phyloP scores from a whole-genome alignment of 2,329 filamentous ascomycete species.

The Colletotrichum filicis region DNA sequence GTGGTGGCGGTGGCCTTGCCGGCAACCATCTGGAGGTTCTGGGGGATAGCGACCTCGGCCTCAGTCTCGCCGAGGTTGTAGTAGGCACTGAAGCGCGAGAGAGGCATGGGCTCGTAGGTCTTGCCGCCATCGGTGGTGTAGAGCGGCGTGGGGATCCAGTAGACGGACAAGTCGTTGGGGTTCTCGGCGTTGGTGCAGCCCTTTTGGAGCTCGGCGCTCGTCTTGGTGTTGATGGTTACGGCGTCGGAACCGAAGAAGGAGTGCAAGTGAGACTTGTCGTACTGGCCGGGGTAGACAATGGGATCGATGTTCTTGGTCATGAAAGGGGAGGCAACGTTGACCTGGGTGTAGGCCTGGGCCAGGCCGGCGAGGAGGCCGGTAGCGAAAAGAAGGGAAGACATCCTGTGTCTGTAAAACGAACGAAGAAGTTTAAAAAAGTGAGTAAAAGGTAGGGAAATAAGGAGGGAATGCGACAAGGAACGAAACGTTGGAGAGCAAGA shows the following conservation, averaged over 20 bases:
- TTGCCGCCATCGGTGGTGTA: conserved; percentile 46
- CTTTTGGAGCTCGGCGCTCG: conserved; percentile 49
- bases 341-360: conserved; percentile 40
- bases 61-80: conserved; percentile 52
- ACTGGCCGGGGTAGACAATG: conserved; percentile 45
- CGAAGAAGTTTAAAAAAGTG: neutral
- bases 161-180: conserved; percentile 57
- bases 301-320: conserved; percentile 49
- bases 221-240: conserved; percentile 44
- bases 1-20: conserved; percentile 53
- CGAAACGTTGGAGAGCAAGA: neutral
- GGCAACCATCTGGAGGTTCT: conserved; percentile 55
- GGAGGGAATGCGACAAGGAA: neutral
- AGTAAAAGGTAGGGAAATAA: neutral
- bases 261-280: conserved; percentile 47
- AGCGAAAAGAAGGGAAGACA: conserved; percentile 34
- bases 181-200: conserved; percentile 58
- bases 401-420: conserved; percentile 33
- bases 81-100: conserved; percentile 56
- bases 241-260: conserved; percentile 50
- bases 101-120: conserved; percentile 45
- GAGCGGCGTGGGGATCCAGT: conserved; percentile 57
- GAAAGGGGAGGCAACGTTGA: conserved; percentile 39
- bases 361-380: conserved; percentile 29
- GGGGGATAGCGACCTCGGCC: conserved; percentile 57